Base-by-base conservation (phyloP, 345 rosid species). In the Salix viminalis region DNA sequence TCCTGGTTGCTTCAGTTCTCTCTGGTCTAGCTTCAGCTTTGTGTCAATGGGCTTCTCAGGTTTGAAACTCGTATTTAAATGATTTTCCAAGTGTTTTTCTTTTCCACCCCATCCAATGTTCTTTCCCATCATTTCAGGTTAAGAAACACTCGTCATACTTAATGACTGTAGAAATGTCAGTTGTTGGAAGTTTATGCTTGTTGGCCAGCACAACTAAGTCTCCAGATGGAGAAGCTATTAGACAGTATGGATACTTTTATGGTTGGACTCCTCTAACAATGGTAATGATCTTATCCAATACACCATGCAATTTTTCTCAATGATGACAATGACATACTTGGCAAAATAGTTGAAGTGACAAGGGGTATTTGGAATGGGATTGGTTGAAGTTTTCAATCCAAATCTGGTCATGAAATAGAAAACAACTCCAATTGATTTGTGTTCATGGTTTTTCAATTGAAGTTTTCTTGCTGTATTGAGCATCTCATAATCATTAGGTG, bases 1-100 rank as follows among this genome's bases (percentile, higher is more conserved):
- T 96, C 79, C 85, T 94, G 79, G 93, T 82, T 83, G 99, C 97
- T 74, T 96, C 99, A 75, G 90, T 94, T 24, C 98, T 96, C 75
- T 96, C 99, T 24, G 98, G 99, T 80, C 89, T 96, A 76, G 99
- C 98, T 72, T 96, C 99, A 28, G 81, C 97, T 74, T 85, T 94
- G 70, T 94, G 99, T 77, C 98, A 96, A 75, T 96, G 95, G 97
- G 97, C 98, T 83, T 91, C 97, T 79, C 98, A 91, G 97, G 98
- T 90, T 65, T 65, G 61, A 65, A 16, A 54, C 67, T 15, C 9
- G 6, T 65, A 36, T 75, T 21, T 75, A 2, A 52, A 52, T 52
- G 58, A 52, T 18, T 9, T 52, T 52, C 19, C 23, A 2, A 19
- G 58, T 52, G 23, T 19, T 7, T 0, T 19, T 19, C 8, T 23